phyloP scores from a whole-genome alignment of 768 basidiomycete species.

The Lactifluus piperatus region DNA sequence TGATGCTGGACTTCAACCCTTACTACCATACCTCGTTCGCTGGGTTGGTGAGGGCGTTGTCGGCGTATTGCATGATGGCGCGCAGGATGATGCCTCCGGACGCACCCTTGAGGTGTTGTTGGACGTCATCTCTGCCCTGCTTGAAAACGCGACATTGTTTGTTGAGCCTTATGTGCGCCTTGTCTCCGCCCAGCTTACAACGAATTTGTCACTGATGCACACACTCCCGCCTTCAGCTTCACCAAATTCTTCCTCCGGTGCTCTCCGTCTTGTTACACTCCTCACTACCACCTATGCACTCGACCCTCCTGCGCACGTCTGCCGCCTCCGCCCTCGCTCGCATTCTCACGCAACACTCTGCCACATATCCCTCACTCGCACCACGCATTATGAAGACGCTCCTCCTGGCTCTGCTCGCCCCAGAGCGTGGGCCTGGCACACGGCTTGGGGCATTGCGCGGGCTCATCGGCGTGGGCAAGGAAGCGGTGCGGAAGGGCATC shows the following conservation, averaged over 20 bases:
- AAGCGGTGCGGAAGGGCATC: constrained; percentile 74
- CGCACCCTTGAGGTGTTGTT: constrained; percentile 70
- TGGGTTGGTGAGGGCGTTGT: constrained; percentile 92
- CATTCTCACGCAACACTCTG: constrained; percentile 71
- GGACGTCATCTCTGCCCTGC: constrained; percentile 74
- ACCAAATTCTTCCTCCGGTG: constrained; percentile 90
- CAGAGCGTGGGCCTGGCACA: constrained; percentile 67
- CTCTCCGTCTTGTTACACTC: constrained; percentile 88
- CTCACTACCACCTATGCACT: constrained; percentile 62
- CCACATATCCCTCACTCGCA: constrained; percentile 82
- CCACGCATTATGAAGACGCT: constrained; percentile 93
- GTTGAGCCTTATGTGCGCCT: constrained; percentile 87
- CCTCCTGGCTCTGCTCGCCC: constrained; percentile 69
- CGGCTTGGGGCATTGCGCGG: constrained; percentile 88
- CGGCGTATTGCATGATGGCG: constrained; percentile 40
- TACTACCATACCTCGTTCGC: constrained; percentile 87
- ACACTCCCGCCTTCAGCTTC: constrained; percentile 51
- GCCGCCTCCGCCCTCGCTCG: constrained; percentile 81
- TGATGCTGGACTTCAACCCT: constrained; percentile 86
- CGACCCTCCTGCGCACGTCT: constrained; percentile 64
- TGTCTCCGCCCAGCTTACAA: neutral
- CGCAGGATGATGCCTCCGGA: constrained; percentile 56
- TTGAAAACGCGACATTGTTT: constrained; percentile 84
- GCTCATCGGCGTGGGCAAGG: constrained; percentile 75
- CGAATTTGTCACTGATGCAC: neutral